These are phyloP conservation scores for Aspergillus biplanus DNA, from an alignment of 495 filamentous ascomycete species.

Conservation along the genomic window DNA sequence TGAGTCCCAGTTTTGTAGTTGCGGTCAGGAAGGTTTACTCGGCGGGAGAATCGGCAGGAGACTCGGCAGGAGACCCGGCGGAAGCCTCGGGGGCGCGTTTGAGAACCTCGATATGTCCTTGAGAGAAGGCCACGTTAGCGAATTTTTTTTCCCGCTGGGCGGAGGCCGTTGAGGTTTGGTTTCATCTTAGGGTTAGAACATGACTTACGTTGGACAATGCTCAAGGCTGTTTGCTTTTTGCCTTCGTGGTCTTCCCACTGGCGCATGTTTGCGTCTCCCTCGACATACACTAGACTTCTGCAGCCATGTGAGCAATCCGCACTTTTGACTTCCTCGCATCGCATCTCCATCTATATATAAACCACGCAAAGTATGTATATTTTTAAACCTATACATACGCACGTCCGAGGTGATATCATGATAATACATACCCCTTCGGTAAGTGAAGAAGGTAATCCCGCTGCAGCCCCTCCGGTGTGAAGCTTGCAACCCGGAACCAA, in stretches of 20 bases:
- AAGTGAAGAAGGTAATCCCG: slow-evolving; percentile 67
- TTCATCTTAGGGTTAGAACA: not conserved
- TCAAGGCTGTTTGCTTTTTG: slow-evolving; percentile 57
- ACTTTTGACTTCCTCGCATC: not conserved
- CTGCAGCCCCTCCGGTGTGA: slow-evolving; percentile 59
- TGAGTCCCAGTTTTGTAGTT: not conserved
- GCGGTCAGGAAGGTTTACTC: slow-evolving; percentile 4
- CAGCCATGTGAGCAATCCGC: slow-evolving; percentile 7
- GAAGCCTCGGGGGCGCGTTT: slow-evolving; percentile 37
- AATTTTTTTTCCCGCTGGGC: slow-evolving; percentile 1
- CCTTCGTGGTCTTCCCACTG: slow-evolving; percentile 67
- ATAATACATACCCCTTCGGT: slow-evolving; percentile 74
- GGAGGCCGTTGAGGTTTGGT: not conserved
- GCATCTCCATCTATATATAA: slow-evolving; percentile 1
- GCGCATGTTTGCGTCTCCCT: slow-evolving; percentile 69
- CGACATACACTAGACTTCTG: slow-evolving; percentile 71
- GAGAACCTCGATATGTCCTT: slow-evolving; percentile 66
- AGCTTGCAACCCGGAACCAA: slow-evolving; percentile 76
- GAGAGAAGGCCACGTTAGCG: slow-evolving; percentile 16
- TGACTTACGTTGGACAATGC: slow-evolving; percentile 72
- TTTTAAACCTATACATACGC: not conserved
- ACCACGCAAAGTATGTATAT: not conserved
- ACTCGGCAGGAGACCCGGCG: slow-evolving; percentile 17
- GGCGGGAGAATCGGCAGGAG: slow-evolving; percentile 26
- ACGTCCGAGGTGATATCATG: not conserved